Base-by-base conservation (phyloP, 306 rosid genomes). In the Malus sylvestris region DNA sequence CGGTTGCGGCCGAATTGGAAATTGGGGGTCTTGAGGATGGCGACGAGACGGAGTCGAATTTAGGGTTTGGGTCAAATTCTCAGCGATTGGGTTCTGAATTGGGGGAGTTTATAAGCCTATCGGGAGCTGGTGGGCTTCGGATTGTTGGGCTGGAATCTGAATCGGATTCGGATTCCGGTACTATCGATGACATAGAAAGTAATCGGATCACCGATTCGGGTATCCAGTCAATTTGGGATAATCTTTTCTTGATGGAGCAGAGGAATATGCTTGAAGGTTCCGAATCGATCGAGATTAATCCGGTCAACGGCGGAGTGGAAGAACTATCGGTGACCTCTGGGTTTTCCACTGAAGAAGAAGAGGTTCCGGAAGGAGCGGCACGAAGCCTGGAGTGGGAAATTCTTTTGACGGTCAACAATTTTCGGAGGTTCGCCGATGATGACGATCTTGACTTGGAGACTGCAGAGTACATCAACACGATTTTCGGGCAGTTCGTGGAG, bases 381-480 rank as follows among this genome's bases (percentile, higher is more conserved):
- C 78, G 91, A 72, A 84, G 80, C 76, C 82, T 87, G 23, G 97
- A 92, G 62, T 93, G 97, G 97, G 93, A 93, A 76, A 87, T 93
- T 45, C 87, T 93, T 20, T 49, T 93, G 83, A 93, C 95, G 9
- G 83, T 85, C 71, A 87, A 93, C 80, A 87, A 88, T 83, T 81
- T 84, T 38, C 89, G 81, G 70, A 77, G 87, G 83, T 81, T 72
- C 68, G 70, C 52, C 71, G 62, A 79, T 7, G 81, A 76, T 61
- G 62, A 60, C 16, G 87, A 83, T 82, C 67, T 55, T 27, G 67
- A 76, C 70, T 73, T 85, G 45, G 83, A 87, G 32, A 74, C 90
- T 0, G 83, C 81, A 0, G 93, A 87, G 45, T 91, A 82, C 25
- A 45, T 74, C 7, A 96, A 91, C 45, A 61, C 85, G 67, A 81